Conservation (phyloP, 306 rosid species). For the Casuarina glauca region DNA sequence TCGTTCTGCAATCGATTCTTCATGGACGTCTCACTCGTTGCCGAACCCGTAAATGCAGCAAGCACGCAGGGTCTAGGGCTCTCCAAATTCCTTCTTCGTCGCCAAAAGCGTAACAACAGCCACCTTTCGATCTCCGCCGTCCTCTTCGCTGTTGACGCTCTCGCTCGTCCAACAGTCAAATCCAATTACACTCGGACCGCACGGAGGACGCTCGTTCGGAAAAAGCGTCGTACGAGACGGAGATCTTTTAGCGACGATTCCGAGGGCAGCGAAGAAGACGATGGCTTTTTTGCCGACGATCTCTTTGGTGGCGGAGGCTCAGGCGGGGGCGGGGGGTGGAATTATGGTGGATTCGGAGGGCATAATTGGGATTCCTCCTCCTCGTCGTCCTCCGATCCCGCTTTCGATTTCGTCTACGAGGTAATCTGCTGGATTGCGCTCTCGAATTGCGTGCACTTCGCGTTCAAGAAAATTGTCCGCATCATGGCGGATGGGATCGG, state of each 20-base stretch:
- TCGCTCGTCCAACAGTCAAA: conserved; percentile 75
- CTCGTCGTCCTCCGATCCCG: conserved; percentile 68
- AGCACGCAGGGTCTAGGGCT: conserved; percentile 52
- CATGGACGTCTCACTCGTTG: conserved; percentile 50
- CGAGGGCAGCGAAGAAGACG: conserved; percentile 41
- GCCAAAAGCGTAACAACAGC: conserved; percentile 19
- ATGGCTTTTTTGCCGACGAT: conserved; percentile 50
- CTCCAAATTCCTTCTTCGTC: conserved; percentile 50
- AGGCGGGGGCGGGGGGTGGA: conserved; percentile 71
- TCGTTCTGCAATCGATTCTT: neutral
- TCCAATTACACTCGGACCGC: conserved; percentile 34
- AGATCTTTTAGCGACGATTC: conserved; percentile 41
- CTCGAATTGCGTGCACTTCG: conserved; percentile 80
- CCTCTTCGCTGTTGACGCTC: conserved; percentile 54
- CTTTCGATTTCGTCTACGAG: conserved; percentile 80
- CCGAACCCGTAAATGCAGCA: conserved; percentile 50
- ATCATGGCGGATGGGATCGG: conserved; percentile 55
- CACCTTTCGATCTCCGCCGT: conserved; percentile 58
- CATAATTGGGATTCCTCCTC: conserved; percentile 61
- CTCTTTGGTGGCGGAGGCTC: conserved; percentile 48
- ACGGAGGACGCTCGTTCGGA: conserved; percentile 55
- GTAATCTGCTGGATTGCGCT: conserved; percentile 84
- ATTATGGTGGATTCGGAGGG: conserved; percentile 67
- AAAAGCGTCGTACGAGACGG: conserved; percentile 66
- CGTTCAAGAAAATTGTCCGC: conserved; percentile 69